These are phyloP conservation scores for Alternaria panax DNA, from an alignment of 2,329 filamentous ascomycete species.

Conservation along the genomic window DNA sequence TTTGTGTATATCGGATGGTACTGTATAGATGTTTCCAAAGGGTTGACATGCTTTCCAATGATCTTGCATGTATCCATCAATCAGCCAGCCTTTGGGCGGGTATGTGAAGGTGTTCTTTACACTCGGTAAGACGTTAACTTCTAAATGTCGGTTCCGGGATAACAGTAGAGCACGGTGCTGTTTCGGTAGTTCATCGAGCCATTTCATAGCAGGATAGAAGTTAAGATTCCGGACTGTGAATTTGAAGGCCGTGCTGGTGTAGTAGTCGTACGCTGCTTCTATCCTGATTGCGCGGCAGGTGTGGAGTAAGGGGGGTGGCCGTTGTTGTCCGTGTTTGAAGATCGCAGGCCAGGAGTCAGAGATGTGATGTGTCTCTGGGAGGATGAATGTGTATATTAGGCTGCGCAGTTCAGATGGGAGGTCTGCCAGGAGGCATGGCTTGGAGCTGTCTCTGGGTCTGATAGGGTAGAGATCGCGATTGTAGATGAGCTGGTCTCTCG, in stretches of 20 bases:
- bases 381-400: conserved; percentile 14
- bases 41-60: conserved; percentile 33
- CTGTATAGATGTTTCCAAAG: conserved; percentile 36
- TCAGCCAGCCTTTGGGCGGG: conserved; percentile 22
- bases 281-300: conserved; percentile 36
- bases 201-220: conserved; percentile 23
- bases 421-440: conserved; percentile 2
- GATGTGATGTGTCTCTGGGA: conserved; percentile 7
- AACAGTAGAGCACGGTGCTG: conserved; percentile 25
- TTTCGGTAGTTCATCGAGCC: conserved; percentile 23
- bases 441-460: conserved; percentile 3
- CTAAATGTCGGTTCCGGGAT: conserved; percentile 23
- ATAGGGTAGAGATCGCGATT: conserved; percentile 10
- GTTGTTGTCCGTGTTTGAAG: not conserved
- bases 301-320: conserved; percentile 19
- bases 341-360: not conserved
- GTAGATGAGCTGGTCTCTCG: conserved; percentile 6
- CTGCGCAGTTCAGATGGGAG: conserved; percentile 14
- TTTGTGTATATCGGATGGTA: conserved; percentile 3
- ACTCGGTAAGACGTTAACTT: conserved; percentile 15
- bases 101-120: conserved; percentile 18
- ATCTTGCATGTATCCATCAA: conserved; percentile 19
- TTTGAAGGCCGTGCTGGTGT: conserved; percentile 26
- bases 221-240: conserved; percentile 25
- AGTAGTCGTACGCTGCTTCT: conserved; percentile 41